Evolutionary conservation across 495 filamentous ascomycete species (phyloP), one percentile per base, ranked within the genome.

Genomic region (Neurospora sp.): DNA sequence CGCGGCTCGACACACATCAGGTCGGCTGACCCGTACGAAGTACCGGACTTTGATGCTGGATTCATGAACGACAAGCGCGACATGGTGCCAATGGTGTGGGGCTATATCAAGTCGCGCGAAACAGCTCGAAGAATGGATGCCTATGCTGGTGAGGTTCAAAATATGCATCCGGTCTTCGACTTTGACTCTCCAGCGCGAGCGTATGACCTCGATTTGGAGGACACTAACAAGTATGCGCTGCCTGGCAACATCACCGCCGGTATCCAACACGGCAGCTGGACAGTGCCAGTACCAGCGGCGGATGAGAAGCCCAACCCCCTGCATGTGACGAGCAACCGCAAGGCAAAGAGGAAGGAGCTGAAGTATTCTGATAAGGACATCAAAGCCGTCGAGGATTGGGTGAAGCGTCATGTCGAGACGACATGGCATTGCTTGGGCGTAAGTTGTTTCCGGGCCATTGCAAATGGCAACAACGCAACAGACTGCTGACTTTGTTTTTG

Each of bases 11-110:
- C 87, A 9, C 90, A 94, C 78, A 92, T 95, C 80, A 85, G 87
- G 39, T 91, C 89, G 0, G 80, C 91, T 0, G 88, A 92, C 72
- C 90, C 90, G 12, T 94, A 94, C 77, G 92, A 90, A 69, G 82
- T 83, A 9, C 92, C 92, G 1, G 92, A 94, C 80, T 94, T 95
- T 75, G 92, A 94, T 80, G 88, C 92, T 4, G 92, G 92, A 35
- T 95, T 94, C 83, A 93, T 94, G 91, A 94, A 92, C 75, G 91
- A 94, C 79, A 89, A 92, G 80, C 86, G 92, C 37, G 92, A 94
- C 77, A 93, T 94, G 91, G 90, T 87, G 5, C 91, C 92, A 11
- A 92, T 94, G 90, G 90, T 94, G 5, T 94, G 92, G 92, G 90
- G 88, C 0, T 94, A 96, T 80, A 93, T 93, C 81, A 93, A 93